These are phyloP conservation scores for Allodekkera sacchari DNA, from an alignment of 805 yeast species.

Conservation along the genomic window DNA sequence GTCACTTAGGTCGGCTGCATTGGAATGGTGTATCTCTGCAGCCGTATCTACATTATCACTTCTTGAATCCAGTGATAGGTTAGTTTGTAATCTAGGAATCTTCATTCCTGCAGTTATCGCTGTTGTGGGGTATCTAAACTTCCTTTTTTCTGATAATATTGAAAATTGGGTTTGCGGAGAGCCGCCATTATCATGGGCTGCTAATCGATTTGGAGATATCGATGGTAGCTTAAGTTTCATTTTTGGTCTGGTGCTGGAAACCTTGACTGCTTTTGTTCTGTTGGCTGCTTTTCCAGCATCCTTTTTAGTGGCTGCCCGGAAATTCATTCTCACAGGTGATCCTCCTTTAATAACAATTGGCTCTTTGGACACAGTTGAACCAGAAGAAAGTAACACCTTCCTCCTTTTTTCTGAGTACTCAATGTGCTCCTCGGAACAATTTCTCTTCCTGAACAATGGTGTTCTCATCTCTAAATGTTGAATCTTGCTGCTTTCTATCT, in stretches of 20 bases:
- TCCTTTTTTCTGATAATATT: not conserved
- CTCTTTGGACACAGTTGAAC: slow-evolving; percentile 16
- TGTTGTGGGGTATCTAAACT: slow-evolving; percentile 2
- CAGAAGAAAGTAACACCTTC: slow-evolving; percentile 5
- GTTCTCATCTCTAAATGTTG: no score
- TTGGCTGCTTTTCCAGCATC: slow-evolving; percentile 1
- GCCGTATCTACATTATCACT: slow-evolving; percentile 1
- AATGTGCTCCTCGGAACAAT: no score
- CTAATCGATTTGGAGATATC: no score
- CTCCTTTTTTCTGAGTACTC: no score
- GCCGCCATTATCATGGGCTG: no score
- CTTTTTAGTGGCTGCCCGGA: not conserved
- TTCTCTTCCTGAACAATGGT: no score
- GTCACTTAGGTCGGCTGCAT: slow-evolving; percentile 4
- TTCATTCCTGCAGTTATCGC: not conserved
- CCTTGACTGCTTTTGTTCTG: not conserved
- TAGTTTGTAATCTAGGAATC: not conserved
- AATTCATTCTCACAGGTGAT: slow-evolving; percentile 15
- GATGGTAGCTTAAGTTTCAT: no score
- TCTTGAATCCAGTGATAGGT: not conserved
- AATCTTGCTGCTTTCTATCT: no score
- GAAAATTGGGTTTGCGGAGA: no score
- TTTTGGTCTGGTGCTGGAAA: not conserved
- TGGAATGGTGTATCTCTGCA: slow-evolving; percentile 1
- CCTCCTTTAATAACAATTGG: slow-evolving; percentile 23